Conservation (phyloP, 2,329 filamentous ascomycete species). For the Phaeosphaeriaceae sp. region DNA sequence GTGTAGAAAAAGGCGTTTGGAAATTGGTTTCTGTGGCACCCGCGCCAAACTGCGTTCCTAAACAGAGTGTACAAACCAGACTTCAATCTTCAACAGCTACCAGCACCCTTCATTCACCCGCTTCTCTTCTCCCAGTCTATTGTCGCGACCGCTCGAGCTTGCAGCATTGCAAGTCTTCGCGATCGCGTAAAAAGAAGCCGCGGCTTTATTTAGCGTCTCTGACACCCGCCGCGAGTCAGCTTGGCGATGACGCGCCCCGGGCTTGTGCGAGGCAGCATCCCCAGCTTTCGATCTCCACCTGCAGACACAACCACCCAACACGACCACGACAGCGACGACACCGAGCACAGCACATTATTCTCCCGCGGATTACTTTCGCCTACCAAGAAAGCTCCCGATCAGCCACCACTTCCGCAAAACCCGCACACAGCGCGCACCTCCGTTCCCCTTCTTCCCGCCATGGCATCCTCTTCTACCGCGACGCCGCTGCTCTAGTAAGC, state of each 20-base stretch:
- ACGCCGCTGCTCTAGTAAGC: constrained; percentile 51
- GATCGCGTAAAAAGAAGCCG: constrained; percentile 6
- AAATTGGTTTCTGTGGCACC: constrained; percentile 3
- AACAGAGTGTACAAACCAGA: neutral
- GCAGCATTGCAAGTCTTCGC: neutral
- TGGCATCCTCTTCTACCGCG: constrained; percentile 49
- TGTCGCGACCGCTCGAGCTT: neutral
- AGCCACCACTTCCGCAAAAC: constrained; percentile 4
- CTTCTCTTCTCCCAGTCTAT: neutral
- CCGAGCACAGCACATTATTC: constrained; percentile 8
- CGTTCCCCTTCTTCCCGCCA: constrained; percentile 16
- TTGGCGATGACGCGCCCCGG: constrained; percentile 34
- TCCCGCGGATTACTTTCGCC: constrained; percentile 13
- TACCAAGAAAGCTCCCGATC: constrained; percentile 4
- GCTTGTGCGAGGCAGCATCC: constrained; percentile 24
- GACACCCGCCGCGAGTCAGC: constrained; percentile 4
- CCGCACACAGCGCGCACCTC: constrained; percentile 2
- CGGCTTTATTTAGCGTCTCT: neutral
- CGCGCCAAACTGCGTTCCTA: constrained; percentile 3
- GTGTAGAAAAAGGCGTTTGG: neutral
- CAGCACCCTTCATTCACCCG: neutral
- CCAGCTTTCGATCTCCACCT: constrained; percentile 28
- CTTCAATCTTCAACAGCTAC: neutral
- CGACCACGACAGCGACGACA: constrained; percentile 3
- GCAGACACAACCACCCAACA: constrained; percentile 8